These are phyloP conservation scores for Podaxis carcinomalis DNA, from an alignment of 768 basidiomycete species.

Conservation along the genomic window DNA sequence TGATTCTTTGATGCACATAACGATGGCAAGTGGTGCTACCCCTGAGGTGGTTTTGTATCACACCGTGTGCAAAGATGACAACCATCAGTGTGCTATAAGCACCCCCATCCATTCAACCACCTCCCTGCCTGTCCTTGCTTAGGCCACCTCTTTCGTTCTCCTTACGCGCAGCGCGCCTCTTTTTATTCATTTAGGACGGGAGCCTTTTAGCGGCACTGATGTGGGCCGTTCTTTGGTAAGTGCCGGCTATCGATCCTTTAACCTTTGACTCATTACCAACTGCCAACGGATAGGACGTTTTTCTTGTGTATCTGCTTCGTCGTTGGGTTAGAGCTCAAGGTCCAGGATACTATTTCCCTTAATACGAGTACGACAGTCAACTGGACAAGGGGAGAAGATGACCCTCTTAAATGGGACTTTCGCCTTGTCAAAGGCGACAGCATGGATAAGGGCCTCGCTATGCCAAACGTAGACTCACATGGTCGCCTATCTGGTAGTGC, in stretches of 20 bases:
- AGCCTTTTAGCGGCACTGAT: neutral
- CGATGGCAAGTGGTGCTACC: neutral
- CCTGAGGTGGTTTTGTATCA: neutral
- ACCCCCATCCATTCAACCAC: neutral
- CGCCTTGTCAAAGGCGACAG: neutral
- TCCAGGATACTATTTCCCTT: neutral
- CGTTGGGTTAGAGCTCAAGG: neutral
- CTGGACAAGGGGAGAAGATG: neutral
- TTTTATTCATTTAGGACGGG: neutral
- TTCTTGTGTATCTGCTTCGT: neutral
- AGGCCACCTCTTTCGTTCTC: neutral
- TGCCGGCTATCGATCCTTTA: neutral
- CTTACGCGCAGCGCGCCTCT: neutral
- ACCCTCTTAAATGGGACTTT: neutral
- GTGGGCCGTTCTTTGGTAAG: neutral
- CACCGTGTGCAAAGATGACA: neutral
- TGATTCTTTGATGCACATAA: neutral
- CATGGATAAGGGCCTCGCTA: neutral
- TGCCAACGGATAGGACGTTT: neutral
- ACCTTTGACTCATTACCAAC: neutral
- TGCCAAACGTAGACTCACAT: neutral
- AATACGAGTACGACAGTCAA: neutral
- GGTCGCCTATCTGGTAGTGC: neutral
- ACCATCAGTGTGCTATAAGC: conserved; percentile 6
- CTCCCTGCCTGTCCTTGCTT: neutral